Conservation (phyloP, 2,329 filamentous ascomycete genomes). For the Furcasterigmium sp. region DNA sequence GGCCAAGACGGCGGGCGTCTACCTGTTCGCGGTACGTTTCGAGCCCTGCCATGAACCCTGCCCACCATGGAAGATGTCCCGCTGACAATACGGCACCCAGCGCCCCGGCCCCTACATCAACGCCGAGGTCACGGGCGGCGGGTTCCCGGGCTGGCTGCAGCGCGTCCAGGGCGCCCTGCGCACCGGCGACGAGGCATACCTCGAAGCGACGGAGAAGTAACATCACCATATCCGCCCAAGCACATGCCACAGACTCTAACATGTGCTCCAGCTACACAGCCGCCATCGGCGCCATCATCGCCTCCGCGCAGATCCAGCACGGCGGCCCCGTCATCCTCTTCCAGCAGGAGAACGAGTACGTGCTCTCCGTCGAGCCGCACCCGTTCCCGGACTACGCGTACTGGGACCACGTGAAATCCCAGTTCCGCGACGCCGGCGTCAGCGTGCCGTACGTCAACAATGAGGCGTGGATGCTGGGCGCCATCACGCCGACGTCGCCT, state of each 20-base stretch:
- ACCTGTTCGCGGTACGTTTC: slow-evolving; percentile 50
- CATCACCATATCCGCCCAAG: background rate
- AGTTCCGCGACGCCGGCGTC: slow-evolving; percentile 58
- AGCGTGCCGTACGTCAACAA: slow-evolving; percentile 67
- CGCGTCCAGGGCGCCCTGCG: slow-evolving; percentile 53
- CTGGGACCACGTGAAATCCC: slow-evolving; percentile 60
- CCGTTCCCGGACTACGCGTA: slow-evolving; percentile 59
- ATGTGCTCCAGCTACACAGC: slow-evolving; percentile 50
- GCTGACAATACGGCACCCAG: background rate
- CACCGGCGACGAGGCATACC: slow-evolving; percentile 49
- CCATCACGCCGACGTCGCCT: slow-evolving; percentile 13
- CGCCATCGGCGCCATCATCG: slow-evolving; percentile 54
- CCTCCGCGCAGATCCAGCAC: slow-evolving; percentile 67
- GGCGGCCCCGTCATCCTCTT: slow-evolving; percentile 66
- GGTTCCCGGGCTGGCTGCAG: slow-evolving; percentile 69
- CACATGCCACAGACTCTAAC: background rate
- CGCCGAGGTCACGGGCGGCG: slow-evolving; percentile 63
- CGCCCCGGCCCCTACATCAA: slow-evolving; percentile 65
- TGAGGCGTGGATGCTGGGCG: slow-evolving; percentile 44
- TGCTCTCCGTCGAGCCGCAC: slow-evolving; percentile 23
- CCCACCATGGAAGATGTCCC: no score
- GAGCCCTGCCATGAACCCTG: background rate
- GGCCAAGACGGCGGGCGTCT: slow-evolving; percentile 61
- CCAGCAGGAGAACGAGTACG: slow-evolving; percentile 68
- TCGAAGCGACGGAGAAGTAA: slow-evolving; percentile 57